These are phyloP conservation scores for Fusarium pininemorale DNA, from an alignment of 2,329 filamentous ascomycete genomes.

Conservation along the genomic window DNA sequence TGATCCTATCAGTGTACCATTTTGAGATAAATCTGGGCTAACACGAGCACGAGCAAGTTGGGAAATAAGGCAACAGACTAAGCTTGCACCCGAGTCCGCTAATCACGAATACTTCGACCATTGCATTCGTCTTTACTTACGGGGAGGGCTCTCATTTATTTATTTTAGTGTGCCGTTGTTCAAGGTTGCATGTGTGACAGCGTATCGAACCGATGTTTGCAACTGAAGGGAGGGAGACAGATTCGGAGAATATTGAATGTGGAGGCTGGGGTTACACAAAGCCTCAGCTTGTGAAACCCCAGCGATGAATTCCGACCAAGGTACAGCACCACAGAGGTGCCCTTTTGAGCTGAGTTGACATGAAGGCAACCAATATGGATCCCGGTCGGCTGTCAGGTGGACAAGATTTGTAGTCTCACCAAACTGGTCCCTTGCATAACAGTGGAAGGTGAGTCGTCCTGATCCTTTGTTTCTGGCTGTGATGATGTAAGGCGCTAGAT, in stretches of 20 bases:
- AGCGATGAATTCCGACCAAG: constrained; percentile 10
- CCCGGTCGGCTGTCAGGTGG: constrained; percentile 20
- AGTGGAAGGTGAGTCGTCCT: constrained; percentile 7
- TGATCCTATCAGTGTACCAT: constrained; percentile 16
- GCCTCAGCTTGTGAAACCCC: constrained; percentile 23
- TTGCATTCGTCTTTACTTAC: not conserved
- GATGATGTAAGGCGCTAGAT: not conserved
- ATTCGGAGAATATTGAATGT: constrained; percentile 33
- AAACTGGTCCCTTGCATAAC: constrained; percentile 38
- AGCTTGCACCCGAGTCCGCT: not conserved
- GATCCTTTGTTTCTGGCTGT: constrained; percentile 2
- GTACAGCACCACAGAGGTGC: constrained; percentile 11
- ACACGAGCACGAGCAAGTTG: not conserved
- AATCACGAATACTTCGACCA: not conserved
- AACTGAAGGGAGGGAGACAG: not conserved
- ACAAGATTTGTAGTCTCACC: constrained; percentile 22
- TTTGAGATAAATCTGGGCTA: constrained; percentile 2
- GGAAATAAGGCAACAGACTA: constrained; percentile 7
- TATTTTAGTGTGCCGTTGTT: not conserved
- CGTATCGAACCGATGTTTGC: not conserved
- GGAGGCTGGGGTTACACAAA: constrained; percentile 26
- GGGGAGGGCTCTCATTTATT: not conserved
- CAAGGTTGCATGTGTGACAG: constrained; percentile 1
- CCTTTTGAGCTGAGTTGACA: constrained; percentile 17
- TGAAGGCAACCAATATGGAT: constrained; percentile 21